These are phyloP conservation scores for Hyaloscypha finlandica DNA, from an alignment of 495 filamentous ascomycete species.

Conservation along the genomic window DNA sequence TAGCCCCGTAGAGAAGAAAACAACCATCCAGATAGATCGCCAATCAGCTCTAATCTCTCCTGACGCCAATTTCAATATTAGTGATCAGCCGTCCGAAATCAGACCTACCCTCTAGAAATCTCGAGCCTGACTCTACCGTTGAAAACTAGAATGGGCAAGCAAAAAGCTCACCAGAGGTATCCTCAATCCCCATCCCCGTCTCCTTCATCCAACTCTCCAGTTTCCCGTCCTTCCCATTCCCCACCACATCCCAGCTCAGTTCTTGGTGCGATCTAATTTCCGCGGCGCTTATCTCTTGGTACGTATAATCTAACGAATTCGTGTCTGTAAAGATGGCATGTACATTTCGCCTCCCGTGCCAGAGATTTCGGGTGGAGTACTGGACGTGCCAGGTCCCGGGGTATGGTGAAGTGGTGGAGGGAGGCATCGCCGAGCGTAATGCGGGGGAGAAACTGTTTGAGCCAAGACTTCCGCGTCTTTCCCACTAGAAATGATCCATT, in stretches of 20 bases:
- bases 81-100: not conserved
- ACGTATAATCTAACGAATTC: not conserved
- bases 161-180: constrained; percentile 1
- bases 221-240: constrained; percentile 14
- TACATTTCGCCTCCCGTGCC: not conserved
- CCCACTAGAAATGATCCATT: too few species aligned
- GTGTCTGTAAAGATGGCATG: not conserved
- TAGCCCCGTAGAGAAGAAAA: not conserved
- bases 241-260: not conserved
- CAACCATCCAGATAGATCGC: not conserved
- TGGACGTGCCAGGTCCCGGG: not conserved
- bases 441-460: not conserved
- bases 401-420: not conserved
- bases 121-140: not conserved
- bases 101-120: too few species aligned
- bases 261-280: not conserved
- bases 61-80: not conserved
- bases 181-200: constrained; percentile 11
- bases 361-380: not conserved
- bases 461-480: not conserved
- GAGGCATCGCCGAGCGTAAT: not conserved
- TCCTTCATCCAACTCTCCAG: constrained; percentile 12
- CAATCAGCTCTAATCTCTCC: constrained; percentile 9
- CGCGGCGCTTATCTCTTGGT: not conserved
- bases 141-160: not conserved